A percentile compares a stretch with the other conserved stretches of the same genome.
phyloP scores from a whole-genome alignment of 768 basidiomycete genomes.

The Calocera viscosa region DNA sequence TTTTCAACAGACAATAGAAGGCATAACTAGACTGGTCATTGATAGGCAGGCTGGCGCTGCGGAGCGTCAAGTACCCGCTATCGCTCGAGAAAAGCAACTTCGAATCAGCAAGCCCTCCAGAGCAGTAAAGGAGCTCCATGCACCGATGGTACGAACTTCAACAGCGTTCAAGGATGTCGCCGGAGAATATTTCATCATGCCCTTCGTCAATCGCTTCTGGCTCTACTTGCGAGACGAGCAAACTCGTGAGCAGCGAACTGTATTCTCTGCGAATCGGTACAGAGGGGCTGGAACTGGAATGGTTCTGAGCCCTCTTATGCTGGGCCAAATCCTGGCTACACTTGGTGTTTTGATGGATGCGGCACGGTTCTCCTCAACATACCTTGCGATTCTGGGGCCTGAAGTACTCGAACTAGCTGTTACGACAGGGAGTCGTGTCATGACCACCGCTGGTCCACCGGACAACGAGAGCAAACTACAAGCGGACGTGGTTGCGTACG shows the following conservation, averaged over 20 bases:
- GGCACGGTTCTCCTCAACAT: constrained; percentile 64
- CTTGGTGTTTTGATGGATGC: constrained; percentile 72
- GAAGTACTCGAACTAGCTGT: constrained; percentile 73
- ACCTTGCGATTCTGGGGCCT: constrained; percentile 69
- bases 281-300: constrained; percentile 68
- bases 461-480: constrained; percentile 36
- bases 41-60: constrained; percentile 45
- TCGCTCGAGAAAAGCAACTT: constrained; percentile 63
- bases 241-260: constrained; percentile 57
- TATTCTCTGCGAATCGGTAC: constrained; percentile 34
- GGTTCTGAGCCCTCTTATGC: constrained; percentile 62
- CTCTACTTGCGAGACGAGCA: constrained; percentile 77
- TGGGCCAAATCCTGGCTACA: constrained; percentile 64
- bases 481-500: constrained; percentile 57
- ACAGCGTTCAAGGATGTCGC: constrained; percentile 48
- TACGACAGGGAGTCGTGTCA: constrained; percentile 56
- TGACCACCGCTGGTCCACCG: constrained; percentile 31
- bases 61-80: constrained; percentile 43
- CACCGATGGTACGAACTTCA: background rate
- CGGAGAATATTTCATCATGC: constrained; percentile 77
- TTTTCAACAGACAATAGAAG: constrained; percentile 32
- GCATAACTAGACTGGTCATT: constrained; percentile 50
- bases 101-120: constrained; percentile 41
- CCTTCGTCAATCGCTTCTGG: constrained; percentile 92
- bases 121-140: constrained; percentile 35